These are phyloP conservation scores for Durotheca rogersii DNA, from an alignment of 495 filamentous ascomycete species.

Conservation along the genomic window DNA sequence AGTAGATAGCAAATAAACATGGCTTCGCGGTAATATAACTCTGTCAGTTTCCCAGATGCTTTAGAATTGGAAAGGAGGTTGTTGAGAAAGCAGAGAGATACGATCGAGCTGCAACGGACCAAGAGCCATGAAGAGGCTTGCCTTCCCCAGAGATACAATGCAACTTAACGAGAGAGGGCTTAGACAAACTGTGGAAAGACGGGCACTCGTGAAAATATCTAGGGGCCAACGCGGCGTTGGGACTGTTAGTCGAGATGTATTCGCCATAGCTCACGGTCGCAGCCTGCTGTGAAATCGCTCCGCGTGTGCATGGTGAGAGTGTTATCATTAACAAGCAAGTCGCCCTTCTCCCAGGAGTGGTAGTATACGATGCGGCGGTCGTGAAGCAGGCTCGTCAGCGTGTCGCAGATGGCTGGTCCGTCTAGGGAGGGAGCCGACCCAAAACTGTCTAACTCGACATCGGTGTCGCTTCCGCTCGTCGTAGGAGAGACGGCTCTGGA, in stretches of 20 bases:
- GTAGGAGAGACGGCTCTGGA: neutral
- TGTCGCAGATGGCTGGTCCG: constrained; percentile 17
- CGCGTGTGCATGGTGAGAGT: constrained; percentile 53
- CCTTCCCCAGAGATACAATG: neutral
- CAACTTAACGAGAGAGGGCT: neutral
- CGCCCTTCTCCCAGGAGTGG: constrained; percentile 55
- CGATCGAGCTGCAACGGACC: too few species aligned
- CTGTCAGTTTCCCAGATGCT: too few species aligned
- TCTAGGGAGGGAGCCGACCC: constrained; percentile 4
- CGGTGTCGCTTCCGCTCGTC: neutral
- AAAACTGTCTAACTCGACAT: neutral
- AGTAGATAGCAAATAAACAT: neutral
- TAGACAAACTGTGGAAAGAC: neutral
- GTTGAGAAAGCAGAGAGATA: too few species aligned
- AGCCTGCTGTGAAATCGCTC: constrained; percentile 40
- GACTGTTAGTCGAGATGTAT: constrained; percentile 14
- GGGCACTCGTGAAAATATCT: neutral
- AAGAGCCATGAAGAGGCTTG: too few species aligned
- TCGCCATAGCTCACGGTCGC: constrained; percentile 21
- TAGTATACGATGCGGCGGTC: constrained; percentile 52
- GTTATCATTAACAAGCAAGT: constrained; percentile 58
- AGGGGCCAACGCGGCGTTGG: neutral
- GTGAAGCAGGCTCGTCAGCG: constrained; percentile 43
- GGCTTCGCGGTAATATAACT: neutral
- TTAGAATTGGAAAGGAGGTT: too few species aligned